Base-by-base conservation (phyloP, 768 basidiomycete genomes). In the Suillus ampliporus region DNA sequence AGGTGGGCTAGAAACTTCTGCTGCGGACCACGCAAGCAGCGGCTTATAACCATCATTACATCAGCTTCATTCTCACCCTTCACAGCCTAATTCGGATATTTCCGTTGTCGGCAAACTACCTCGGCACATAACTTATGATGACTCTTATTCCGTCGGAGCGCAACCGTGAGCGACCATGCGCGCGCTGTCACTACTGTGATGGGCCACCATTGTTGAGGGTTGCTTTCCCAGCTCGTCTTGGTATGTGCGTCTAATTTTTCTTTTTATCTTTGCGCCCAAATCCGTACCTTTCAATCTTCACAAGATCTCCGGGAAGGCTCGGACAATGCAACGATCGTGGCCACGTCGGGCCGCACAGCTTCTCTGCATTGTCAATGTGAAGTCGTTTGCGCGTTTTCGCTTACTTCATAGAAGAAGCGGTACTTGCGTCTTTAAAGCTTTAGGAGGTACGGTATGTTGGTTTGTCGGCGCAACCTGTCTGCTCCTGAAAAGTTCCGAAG, bases 31-130 rank as follows among this genome's bases (percentile, higher is more conserved):
- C 74, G 74, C 71, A 69, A 64, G 64, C 65, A 58, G 38, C 41
- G 58, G 71, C 72, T 77, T 77, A 75, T 75, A 77, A 68, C 67
- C 66, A 73, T 64, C 48, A 60, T 77, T 73, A 75, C 65, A 75
- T 75, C 74, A 77, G 71, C 70, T 15, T 11, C 26, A 8, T 63
- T 74, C 75, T 65, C 75, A 76, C 71, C 58, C 13, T 56, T 58
- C 66, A 67, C 75, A 57, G 74, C 73, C 68, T 52, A 41, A 48
- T 51, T 37, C 8, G 35, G 57, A 21, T 10, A 64, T n/a, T 50
- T 56, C 61, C 38, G 54, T 8, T 23, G 48, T 6, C 71, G 68
- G 72, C 48, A 3, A 61, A 35, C 54, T 14, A 15, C 41, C 48
- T 69, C 69, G 64, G 48, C 68, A 37, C 44, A 31, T 31, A 31